These are phyloP conservation scores for Acephala macrosclerotiorum DNA, from an alignment of 2,329 filamentous ascomycete species.

Conservation along the genomic window DNA sequence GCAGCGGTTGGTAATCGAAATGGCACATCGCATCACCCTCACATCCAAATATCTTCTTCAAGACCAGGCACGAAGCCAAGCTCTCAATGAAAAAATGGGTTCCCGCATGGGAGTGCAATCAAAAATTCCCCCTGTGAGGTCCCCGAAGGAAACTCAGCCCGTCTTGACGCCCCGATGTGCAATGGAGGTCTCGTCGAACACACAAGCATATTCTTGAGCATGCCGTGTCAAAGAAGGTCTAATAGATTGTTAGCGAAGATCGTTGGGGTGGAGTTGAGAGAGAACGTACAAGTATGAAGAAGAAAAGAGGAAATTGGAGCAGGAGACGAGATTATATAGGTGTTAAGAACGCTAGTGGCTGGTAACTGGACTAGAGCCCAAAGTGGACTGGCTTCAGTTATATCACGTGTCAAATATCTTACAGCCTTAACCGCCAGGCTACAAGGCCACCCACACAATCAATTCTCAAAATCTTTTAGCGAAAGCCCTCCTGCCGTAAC, in stretches of 20 bases:
- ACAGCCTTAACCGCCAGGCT: neutral
- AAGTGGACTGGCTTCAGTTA: too few species aligned
- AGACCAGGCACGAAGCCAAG: conserved; percentile 20
- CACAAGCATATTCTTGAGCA: conserved; percentile 42
- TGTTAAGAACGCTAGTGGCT: neutral
- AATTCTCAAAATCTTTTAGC: neutral
- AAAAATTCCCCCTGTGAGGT: conserved; percentile 58
- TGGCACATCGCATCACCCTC: neutral
- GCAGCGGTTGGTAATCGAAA: too few species aligned
- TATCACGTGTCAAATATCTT: neutral
- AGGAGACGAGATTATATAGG: conserved; percentile 9
- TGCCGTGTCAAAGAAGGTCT: conserved; percentile 43
- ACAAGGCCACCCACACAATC: conserved; percentile 1
- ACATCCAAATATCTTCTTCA: conserved; percentile 33
- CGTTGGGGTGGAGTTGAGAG: conserved; percentile 28
- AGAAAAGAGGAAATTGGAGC: conserved; percentile 5
- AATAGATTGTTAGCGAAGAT: neutral
- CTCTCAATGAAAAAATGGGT: conserved; percentile 36
- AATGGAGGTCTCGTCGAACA: conserved; percentile 58
- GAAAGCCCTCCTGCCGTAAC: conserved; percentile 19
- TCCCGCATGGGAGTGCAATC: conserved; percentile 45
- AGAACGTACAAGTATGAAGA: conserved; percentile 48
- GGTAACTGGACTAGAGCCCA: neutral
- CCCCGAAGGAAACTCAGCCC: conserved; percentile 48
- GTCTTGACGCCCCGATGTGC: conserved; percentile 61